Conservation (phyloP, 2,329 filamentous ascomycete species). For the Colletotrichum coccodes region DNA sequence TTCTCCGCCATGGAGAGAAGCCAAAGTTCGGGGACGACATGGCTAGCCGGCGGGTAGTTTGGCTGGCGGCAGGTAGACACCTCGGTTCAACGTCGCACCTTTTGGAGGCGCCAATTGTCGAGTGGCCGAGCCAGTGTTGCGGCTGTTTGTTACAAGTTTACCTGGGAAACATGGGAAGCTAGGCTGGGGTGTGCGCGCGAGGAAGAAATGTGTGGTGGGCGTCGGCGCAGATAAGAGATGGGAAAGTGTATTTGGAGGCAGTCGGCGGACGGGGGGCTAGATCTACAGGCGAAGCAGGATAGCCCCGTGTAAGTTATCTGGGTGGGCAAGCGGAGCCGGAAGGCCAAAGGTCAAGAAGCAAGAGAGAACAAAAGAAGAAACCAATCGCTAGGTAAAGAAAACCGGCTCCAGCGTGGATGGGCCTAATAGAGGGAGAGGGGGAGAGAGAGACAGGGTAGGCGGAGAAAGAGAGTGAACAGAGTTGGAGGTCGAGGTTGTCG, state of each 20-base stretch:
- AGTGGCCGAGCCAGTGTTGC: conserved; percentile 17
- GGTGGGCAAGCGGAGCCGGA: conserved; percentile 5
- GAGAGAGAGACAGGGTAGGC: neutral
- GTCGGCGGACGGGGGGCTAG: conserved; percentile 17
- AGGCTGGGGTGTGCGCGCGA: conserved; percentile 9
- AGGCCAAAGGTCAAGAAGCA: conserved; percentile 10
- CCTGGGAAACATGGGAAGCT: conserved; percentile 25
- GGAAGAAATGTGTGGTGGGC: conserved; percentile 11
- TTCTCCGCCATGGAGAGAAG: conserved; percentile 61
- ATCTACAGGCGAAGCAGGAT: conserved; percentile 30
- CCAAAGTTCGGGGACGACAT: conserved; percentile 60
- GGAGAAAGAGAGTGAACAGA: neutral
- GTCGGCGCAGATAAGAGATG: conserved; percentile 27
- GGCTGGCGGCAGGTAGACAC: neutral
- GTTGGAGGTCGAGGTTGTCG: conserved; percentile 22
- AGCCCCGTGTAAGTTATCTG: conserved; percentile 24
- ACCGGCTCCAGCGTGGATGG: conserved; percentile 2
- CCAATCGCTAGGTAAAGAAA: conserved; percentile 2
- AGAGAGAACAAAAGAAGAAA: no score
- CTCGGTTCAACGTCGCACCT: conserved; percentile 18
- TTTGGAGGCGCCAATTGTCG: conserved; percentile 13
- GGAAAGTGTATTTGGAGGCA: conserved; percentile 22
- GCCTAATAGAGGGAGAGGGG: neutral
- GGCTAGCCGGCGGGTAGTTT: conserved; percentile 15
- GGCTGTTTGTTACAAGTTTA: conserved; percentile 14